Base-by-base conservation (phyloP, 2,329 filamentous ascomycete genomes). In the Penicillium sp. region DNA sequence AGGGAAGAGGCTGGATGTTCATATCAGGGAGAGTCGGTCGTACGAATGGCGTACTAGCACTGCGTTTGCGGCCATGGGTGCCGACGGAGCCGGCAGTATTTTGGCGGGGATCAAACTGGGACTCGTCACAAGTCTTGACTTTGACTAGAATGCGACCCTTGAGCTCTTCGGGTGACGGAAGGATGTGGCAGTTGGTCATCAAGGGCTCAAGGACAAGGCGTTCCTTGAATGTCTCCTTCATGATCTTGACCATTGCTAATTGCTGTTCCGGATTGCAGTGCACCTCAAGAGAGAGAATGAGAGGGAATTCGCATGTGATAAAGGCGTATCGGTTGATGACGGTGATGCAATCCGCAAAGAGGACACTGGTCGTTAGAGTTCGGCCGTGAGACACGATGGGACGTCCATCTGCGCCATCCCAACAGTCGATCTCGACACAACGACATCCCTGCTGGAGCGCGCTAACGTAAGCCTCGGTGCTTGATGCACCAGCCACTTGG, bases 311-410 rank as follows among this genome's bases (percentile, higher is more conserved):
- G n/a, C 90, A 92, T 56, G 89, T 88, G 63, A 87, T 82, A 70
- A 99, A 99, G 2, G 94, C 94, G 72, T 97, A 97, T 72, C 93
- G 93, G 75, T 93, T 91, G 73, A 99, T 94, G 50, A 93, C 92
- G 27, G 88, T 89, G 77, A 99, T 91, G 62, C 93, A 93, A 74
- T 97, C 93, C 45, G 87, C 84, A 76, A 99, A 99, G 38, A 90
- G 86, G 55, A 97, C 92, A 58, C 90, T 88, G 13, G 87, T 93
- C 0, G 94, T 97, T 75, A 96, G 82, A 0, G 93, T 96, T 58
- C 88, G 87, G 25, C 94, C 94, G 68, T 99, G 94, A 61, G 91
- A 92, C 33, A 99, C 94, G 53, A 92, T 86, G 0, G 94, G 94
- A 68, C 91, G 86, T 39, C 91, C 91, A 70, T 96, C 89, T 52